These are phyloP conservation scores for Solanum tarapatanum DNA, from an alignment of 257 asterid genomes.

Conservation along the genomic window DNA sequence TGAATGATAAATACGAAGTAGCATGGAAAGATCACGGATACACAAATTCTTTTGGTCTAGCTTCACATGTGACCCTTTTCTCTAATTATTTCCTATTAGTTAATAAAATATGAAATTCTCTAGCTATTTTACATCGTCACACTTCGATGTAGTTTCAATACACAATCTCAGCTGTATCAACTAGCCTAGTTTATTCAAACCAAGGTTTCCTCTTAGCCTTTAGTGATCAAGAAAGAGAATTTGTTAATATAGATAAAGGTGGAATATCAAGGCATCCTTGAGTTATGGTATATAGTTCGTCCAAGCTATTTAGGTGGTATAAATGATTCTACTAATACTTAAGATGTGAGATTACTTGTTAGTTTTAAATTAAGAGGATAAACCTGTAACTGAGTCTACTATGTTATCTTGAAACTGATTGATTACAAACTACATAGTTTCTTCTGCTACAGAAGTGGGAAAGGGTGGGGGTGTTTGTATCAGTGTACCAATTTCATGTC, in stretches of 20 bases:
- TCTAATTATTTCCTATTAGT: neutral
- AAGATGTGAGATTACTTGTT: neutral
- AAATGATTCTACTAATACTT: neutral
- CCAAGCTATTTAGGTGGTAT: neutral
- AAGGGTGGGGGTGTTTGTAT: neutral
- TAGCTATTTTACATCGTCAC: neutral
- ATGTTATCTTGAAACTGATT: neutral
- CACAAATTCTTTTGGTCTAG: neutral
- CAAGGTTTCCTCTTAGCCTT: neutral
- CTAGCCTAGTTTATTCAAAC: neutral
- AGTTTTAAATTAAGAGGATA: neutral
- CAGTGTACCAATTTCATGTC: neutral
- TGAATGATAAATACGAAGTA: neutral
- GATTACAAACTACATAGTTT: neutral
- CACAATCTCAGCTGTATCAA: neutral
- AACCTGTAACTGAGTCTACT: neutral
- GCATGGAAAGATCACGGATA: neutral
- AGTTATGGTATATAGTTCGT: neutral
- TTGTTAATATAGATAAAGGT: neutral
- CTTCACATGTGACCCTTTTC: neutral
- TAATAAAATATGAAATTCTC: neutral
- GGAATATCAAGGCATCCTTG: neutral
- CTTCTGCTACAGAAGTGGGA: neutral
- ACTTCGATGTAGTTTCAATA: neutral
- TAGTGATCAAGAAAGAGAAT: neutral